A percentile compares a stretch with the other conserved stretches of the same genome.
Conservation (phyloP, 2,329 filamentous ascomycete genomes). For the Davidsoniella australis region DNA sequence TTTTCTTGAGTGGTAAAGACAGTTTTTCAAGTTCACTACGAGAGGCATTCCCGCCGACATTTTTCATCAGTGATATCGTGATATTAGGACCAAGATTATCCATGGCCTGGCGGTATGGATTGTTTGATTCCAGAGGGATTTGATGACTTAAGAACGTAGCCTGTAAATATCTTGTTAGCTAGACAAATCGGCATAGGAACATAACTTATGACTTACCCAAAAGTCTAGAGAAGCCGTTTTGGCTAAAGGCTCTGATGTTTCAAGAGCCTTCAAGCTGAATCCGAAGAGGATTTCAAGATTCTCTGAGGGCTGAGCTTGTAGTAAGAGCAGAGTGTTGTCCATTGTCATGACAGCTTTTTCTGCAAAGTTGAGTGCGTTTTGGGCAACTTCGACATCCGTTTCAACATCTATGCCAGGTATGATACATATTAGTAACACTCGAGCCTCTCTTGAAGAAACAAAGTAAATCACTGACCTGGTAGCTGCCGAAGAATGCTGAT, state of each 20-base stretch:
- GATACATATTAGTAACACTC: neutral
- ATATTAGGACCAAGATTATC: slow-evolving; percentile 43
- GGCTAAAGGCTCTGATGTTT: slow-evolving; percentile 55
- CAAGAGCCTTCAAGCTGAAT: slow-evolving; percentile 53
- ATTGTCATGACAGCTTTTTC: slow-evolving; percentile 39
- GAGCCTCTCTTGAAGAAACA: neutral
- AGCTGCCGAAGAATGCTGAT: slow-evolving; percentile 44
- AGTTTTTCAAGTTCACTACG: slow-evolving; percentile 58
- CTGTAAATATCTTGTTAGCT: slow-evolving; percentile 20
- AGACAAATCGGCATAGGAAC: neutral
- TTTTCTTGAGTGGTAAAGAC: slow-evolving; percentile 52
- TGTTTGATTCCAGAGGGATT: slow-evolving; percentile 26
- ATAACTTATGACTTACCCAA: slow-evolving; percentile 37
- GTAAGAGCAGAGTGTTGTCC: slow-evolving; percentile 40
- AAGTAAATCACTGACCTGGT: slow-evolving; percentile 27
- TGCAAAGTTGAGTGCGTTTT: slow-evolving; percentile 57
- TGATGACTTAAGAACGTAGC: slow-evolving; percentile 32
- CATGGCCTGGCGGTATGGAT: slow-evolving; percentile 32
- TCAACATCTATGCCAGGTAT: slow-evolving; percentile 36
- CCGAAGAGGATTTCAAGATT: slow-evolving; percentile 50
- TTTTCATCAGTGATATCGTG: slow-evolving; percentile 41
- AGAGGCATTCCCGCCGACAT: slow-evolving; percentile 50
- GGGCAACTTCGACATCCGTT: slow-evolving; percentile 54
- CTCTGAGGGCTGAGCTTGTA: slow-evolving; percentile 36
- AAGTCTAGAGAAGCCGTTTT: slow-evolving; percentile 60